Base-by-base conservation (phyloP, 2,329 filamentous ascomycete species). In the Epichloe coenophiala region DNA sequence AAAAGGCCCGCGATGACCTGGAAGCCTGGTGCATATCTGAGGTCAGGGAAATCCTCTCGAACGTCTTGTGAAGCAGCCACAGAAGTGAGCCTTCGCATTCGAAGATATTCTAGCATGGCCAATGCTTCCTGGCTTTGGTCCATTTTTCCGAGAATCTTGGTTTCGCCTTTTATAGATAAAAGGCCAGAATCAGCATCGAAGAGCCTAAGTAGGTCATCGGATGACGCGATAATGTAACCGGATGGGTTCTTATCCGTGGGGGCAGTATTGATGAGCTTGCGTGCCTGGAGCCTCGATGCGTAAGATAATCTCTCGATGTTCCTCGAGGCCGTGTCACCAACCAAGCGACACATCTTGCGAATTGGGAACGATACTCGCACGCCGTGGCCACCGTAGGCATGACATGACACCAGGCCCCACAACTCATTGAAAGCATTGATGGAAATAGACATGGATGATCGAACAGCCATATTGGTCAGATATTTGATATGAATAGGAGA, bases 301-400 rank as follows among this genome's bases (percentile, higher is more conserved):
- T 95, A 95, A 0, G 88, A 94, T 0, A 95, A 71, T 35, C 88
- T 75, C 63, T 95, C 89, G 38, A 95, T 91, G 57, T 93, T 95
- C 45, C 87, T 75, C 0, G 87, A 94, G 0, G 88, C 87, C 0
- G 83, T 88, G 59, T 95, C 89, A 4, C 89, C 88, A 2, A 95
- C 80, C 4, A 95, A 70, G 5, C 88, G 82, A 63, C 89, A 95
- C 83, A 95, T 91, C 65, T 95, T 95, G 12, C 89, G 78, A 46
- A 95, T 89, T 0, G 89, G 88, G 60, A 95, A 95, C 0, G 87
- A 87, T 0, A 95, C 88, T n/a, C 89, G 77, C 87, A 93, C 94
- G 4, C 88, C 88, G 43, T 76, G 77, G 2, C 65, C 52, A 0
- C 86, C 88, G 58, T 95, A 95, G 0, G 84, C 80, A 61, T 95